Evolutionary conservation across 805 yeast genomes (phyloP), one percentile per base, ranked within the genome.

Genomic region (Wickerhamiella lipophila): DNA sequence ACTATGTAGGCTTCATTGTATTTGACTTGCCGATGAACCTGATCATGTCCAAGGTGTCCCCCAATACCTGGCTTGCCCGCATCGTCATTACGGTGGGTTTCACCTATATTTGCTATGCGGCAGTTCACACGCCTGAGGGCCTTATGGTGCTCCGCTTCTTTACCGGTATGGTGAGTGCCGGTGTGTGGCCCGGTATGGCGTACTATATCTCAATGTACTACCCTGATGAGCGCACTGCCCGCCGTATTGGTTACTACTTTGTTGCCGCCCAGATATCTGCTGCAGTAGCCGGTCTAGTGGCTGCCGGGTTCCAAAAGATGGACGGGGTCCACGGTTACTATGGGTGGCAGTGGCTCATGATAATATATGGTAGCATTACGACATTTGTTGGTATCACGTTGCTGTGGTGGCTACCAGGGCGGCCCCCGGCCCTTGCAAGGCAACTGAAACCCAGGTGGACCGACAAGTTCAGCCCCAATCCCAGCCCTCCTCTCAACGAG

Each of bases 231-330:
- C 70, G 92, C 52, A 75, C 78, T 55, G 83, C 94, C 2, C 73
- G 76, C 54, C 70, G 95, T 60, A 81, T 85, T 53, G 95, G 95
- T 1, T 85, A 81, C 66, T 85, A 85, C 64, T 85, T 81, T 64
- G 85, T 95, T 1, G 95, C 95, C 18, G 94, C 95, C 1, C 95
- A 85, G 64, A 62, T 85, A n/a, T 78, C 88, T 41, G 88, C 94
- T 0, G 78, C 94, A n/a, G 89, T 78, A 7, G 87, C 88, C 7
- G 95, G 95, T 36, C 72, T 85, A 49, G 85, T 85, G 12, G 76
- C 83, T 49, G 95, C 95, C 2, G 94, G 94, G 0, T 83, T 85
- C 68, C 95, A 85, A 61, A 79, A 75, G 55, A 81, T 85, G 77
- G 88, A 85, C 60, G 80, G 79, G 52, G 66, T 56, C 15, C 66